Evolutionary conservation across 179 eudicot genomes (phyloP), one percentile per base, ranked within the genome.

Genomic region (Patellifolia procumbens): DNA sequence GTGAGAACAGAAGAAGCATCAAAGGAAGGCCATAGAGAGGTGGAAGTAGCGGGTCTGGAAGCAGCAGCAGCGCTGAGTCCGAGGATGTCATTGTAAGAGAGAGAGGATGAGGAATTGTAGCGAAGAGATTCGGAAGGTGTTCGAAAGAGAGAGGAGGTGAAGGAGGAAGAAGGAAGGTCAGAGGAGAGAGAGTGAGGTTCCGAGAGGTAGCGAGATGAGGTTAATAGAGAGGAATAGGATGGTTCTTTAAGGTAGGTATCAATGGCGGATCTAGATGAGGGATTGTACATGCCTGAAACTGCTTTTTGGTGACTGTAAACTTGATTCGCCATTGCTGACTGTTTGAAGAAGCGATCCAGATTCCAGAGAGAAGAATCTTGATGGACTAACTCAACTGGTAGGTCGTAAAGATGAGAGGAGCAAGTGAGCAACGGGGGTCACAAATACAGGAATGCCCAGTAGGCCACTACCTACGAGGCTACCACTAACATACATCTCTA

Each of bases 271-370:
- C 77, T 68, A 15, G 83, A 12, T 5, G 68, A 0, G 28, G 74
- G 13, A 0, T 43, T 15, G 73, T 79, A 65, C 55, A 55, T 55
- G 49, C 61, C 32, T 20, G 79, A 64, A 34, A 51, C 19, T 55
- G 60, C 19, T 60, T 51, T 79, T 55, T 80, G 79, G 31, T 73
- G 78, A 34, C 69, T 28, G 63, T 76, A 76, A 9, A 63, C 64
- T n/a, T 76, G 74, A 53, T 81, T 76, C 58, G 77, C 69, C 83
- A 81, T 81, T 81, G 68, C 22, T 75, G 71, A 29, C 11, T n/a
- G 31, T 51, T 4, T 4, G 20, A 11, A 15, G 19, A 19, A 51
- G 22, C 5, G 55, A 17, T n/a, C n/a, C n/a, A n/a, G n/a, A n/a
- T n/a, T n/a, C n/a, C n/a, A n/a, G n/a, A n/a, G n/a, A n/a, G n/a